These are phyloP conservation scores for Leptomonas pyrrhocoris DNA, from an alignment of 208 protist species.

Conservation along the genomic window DNA sequence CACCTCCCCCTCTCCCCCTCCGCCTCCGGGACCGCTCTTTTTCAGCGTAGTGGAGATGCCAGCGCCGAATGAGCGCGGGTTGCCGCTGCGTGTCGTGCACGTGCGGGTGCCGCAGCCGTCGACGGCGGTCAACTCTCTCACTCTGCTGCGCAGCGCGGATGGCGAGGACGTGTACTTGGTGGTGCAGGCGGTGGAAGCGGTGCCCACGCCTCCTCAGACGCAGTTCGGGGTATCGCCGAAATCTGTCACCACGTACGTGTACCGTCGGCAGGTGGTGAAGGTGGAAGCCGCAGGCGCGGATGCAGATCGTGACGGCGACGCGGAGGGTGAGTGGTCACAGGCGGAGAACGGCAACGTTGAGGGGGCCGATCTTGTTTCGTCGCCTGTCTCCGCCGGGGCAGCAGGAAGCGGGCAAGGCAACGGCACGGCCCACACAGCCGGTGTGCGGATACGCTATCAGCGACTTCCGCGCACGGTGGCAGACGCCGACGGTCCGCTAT, in stretches of 20 bases:
- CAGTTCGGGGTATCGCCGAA: background rate
- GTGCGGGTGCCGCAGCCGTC: conserved; percentile 35
- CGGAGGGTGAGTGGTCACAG: background rate
- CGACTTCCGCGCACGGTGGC: conserved; percentile 44
- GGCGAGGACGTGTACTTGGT: conserved; percentile 54
- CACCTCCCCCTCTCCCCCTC: background rate
- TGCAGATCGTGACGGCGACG: background rate
- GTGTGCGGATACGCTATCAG: conserved; percentile 41
- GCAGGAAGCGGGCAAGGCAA: background rate
- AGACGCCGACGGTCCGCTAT: conserved; percentile 33
- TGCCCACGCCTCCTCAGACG: background rate
- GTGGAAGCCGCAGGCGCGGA: background rate
- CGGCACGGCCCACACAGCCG: background rate
- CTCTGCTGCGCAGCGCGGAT: conserved; percentile 36
- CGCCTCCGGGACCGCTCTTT: conserved; percentile 15
- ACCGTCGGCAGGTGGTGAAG: conserved; percentile 35
- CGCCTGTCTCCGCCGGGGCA: conserved; percentile 1
- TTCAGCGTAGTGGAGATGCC: conserved; percentile 43
- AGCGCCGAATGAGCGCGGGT: conserved; percentile 30
- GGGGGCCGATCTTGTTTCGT: conserved; percentile 14
- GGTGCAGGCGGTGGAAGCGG: conserved; percentile 42
- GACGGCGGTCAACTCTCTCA: conserved; percentile 25
- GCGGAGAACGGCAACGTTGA: conserved; percentile 12
- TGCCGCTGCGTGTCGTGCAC: conserved; percentile 37
- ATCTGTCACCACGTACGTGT: conserved; percentile 38